Percentiles rank a stretch among this genome's conserved stretches.
Evolutionary conservation across 2,329 filamentous ascomycete genomes (phyloP).

Genomic region (Fusarium mangiferae): DNA sequence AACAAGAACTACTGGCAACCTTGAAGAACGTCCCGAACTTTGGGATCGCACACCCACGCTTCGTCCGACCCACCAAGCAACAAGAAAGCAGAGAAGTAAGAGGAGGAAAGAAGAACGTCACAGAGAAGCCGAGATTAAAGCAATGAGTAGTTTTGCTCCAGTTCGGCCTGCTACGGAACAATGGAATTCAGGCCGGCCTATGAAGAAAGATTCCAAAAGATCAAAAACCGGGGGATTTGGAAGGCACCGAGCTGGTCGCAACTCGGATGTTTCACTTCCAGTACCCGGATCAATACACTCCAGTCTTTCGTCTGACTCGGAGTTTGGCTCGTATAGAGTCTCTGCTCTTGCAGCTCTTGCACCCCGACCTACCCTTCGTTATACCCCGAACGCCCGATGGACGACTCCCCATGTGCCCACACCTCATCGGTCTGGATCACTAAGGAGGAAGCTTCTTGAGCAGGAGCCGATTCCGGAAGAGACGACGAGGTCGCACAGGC

Average conservation of each 20-base stretch:
- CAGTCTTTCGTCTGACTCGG: constrained; percentile 78
- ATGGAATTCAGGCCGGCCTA: constrained; percentile 67
- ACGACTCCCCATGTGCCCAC: constrained; percentile 57
- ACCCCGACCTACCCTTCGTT: constrained; percentile 85
- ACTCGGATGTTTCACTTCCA: constrained; percentile 80
- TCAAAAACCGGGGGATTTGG: constrained; percentile 63
- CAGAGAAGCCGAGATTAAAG: constrained; percentile 87
- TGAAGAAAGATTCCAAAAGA: constrained; percentile 73
- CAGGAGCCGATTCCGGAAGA: constrained; percentile 69
- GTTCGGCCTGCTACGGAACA: constrained; percentile 70
- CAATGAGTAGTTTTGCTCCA: constrained; percentile 79
- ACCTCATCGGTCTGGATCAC: constrained; percentile 60
- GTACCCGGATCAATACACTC: constrained; percentile 79
- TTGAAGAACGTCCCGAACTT: constrained; percentile 20
- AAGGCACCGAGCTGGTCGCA: constrained; percentile 67
- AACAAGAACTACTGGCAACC: constrained; percentile 19
- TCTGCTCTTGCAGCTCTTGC: constrained; percentile 83
- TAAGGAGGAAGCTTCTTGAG: constrained; percentile 63
- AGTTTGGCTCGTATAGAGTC: constrained; percentile 79
- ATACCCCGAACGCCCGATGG: constrained; percentile 72
- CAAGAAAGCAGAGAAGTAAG: constrained; percentile 77
- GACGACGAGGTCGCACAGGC: constrained; percentile 67
- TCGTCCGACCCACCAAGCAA: constrained; percentile 70
- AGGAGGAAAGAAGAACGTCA: constrained; percentile 78
- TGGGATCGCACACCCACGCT: constrained; percentile 60